Evolutionary conservation across 306 rosid species (phyloP), one percentile per base, ranked within the genome.

Genomic region (Ziziphus jujuba): DNA sequence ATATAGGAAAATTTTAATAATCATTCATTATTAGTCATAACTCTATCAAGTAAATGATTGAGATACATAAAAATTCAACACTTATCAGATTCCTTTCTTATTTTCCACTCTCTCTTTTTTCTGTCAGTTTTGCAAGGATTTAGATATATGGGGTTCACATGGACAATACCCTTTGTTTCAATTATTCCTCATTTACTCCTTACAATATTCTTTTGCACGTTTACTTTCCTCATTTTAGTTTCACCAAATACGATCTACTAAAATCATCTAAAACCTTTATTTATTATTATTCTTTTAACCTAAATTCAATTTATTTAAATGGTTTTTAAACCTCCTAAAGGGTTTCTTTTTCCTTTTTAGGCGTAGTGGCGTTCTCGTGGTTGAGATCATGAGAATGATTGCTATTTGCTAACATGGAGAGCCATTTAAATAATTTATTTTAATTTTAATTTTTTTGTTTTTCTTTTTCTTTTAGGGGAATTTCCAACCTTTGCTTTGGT

Each of bases 401-500:
- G 71, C 72, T 25, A 45, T 81, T 86, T 62, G 71, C 72, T 25
- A 45, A 34, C 43, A 25, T 74, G 70, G 60, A 43, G 69, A 31
- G 22, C 54, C 45, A 9, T 43, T 59, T 55, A 21, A 15, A 69
- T 66, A 73, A 63, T 66, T 65, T 52, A 60, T 68, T 54, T 51
- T 21, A 28, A 40, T 57, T 44, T 48, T 12, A 15, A 49, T 12
- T 14, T 12, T 10, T 14, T 14, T 10, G 20, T 49, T 14, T 49
- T 13, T 63, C 75, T 21, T 23, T 17, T 24, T 51, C 48, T 79
- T 69, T 54, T 66, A 63, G 71, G 43, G 48, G 63, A 56, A 49
- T 50, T 58, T 65, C 33, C 59, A 48, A 66, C 53, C 87, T 84
- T 89, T 84, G 84, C 92, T 88, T 88, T 78, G 77, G 66, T 76